Evolutionary conservation across 495 filamentous ascomycete species (phyloP), one percentile per base, ranked within the genome.

Genomic region (Neurospora sp.): DNA sequence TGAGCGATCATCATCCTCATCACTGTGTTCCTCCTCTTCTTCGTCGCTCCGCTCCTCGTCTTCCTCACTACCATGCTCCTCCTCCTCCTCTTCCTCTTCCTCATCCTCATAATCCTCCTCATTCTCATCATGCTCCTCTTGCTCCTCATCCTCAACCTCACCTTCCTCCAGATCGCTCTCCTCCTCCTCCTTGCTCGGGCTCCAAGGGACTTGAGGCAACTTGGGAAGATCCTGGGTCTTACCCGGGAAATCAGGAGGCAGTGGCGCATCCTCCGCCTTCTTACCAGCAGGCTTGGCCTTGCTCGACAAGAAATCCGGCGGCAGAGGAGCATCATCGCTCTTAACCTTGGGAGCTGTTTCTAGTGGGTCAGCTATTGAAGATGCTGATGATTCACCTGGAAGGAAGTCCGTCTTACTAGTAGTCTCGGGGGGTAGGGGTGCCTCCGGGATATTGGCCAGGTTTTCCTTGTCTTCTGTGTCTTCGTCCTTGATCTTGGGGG

Each of bases 371-470:
- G 78, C 75, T 74, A 79, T 79, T 71, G 92, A 92, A 20, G 91
- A 92, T 72, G 86, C 86, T 8, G 92, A 92, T 37, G 90, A 90
- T 71, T 93, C 90, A 38, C 90, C 89, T 71, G 89, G 81, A 40
- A 85, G 84, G 80, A 90, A 93, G 66, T 78, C 84, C 73, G 85
- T 84, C 83, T 90, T 91, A 83, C 89, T 93, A 27, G 90, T 92
- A 59, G 91, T 80, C 74, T 94, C 91, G n/a, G 92, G 92, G 39
- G 93, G 93, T 42, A 94, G 81, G 70, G 93, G 92, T 16, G 87
- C 78, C 76, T 90, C 88, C 66, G 82, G 71, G 62, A 80, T 73
- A 18, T 79, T 79, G 37, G 78, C 74, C 39, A 81, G 74, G 41
- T 82, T 79, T 59, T 76, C 76, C 73, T 83, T 81, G 23, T 75